Conservation (phyloP, 75 land plant genomes). For the Chamaecyparis obtusa region DNA sequence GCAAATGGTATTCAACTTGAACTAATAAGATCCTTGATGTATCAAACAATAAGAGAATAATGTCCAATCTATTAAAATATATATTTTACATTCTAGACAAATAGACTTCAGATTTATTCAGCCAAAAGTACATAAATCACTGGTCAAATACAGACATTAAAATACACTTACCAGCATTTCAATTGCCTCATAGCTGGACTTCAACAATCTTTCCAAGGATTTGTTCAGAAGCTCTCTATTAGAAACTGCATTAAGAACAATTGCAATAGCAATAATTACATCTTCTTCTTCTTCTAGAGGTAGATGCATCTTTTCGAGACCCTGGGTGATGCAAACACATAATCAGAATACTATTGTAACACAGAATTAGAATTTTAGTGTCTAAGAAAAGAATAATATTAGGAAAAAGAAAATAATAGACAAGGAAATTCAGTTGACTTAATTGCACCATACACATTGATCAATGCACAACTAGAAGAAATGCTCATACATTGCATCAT, state of each 20-base stretch:
- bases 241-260: slow-evolving; percentile 56
- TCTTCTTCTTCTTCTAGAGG: slow-evolving; percentile 87
- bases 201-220: slow-evolving; percentile 69
- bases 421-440: background rate
- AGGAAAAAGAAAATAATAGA: background rate
- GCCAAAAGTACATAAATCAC: background rate
- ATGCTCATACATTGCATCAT: background rate
- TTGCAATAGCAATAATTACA: slow-evolving; percentile 71
- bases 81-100: background rate
- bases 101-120: background rate
- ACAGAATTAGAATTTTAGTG: background rate
- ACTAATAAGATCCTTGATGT: background rate
- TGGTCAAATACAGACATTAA: background rate
- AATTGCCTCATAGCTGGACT: slow-evolving; percentile 73
- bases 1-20: background rate
- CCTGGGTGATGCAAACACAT: slow-evolving; percentile 32
- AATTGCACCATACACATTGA: background rate
- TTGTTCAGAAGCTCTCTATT: slow-evolving; percentile 62
- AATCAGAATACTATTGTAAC: background rate
- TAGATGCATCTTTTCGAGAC: slow-evolving; percentile 61
- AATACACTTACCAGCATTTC: slow-evolving; percentile 66
- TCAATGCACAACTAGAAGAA: background rate
- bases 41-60: background rate
- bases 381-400: background rate
- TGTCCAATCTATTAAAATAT: background rate